Evolutionary conservation across 202 grass and related monocot species (phyloP).

Genomic region (Eragrostis tef): DNA sequence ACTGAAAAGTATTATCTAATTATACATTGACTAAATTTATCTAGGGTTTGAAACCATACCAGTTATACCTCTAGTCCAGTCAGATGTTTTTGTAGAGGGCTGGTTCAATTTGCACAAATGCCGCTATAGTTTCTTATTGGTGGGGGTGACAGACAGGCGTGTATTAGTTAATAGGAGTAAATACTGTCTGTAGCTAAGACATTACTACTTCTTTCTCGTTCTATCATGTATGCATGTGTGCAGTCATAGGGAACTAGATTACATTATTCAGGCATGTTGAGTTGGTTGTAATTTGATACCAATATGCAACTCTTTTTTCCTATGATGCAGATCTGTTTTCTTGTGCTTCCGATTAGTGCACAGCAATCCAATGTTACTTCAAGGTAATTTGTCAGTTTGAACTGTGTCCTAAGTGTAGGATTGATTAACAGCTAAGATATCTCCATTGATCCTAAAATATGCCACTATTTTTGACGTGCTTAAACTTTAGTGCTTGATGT

Average conservation of each 20-base stretch:
- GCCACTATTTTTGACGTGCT: slow-evolving; percentile 35
- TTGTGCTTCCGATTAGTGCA: slow-evolving; percentile 50
- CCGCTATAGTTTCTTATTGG: not conserved
- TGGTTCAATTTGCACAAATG: not conserved
- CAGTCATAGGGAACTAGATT: not conserved
- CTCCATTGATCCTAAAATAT: not conserved
- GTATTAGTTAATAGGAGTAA: not conserved
- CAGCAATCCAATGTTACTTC: slow-evolving; percentile 68
- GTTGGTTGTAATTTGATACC: slow-evolving; percentile 23
- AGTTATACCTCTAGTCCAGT: not conserved
- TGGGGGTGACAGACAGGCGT: not conserved
- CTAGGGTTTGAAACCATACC: slow-evolving; percentile 25
- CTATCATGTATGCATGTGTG: not conserved
- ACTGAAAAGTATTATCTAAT: slow-evolving; percentile 31
- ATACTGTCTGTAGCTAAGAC: no score
- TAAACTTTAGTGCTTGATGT: slow-evolving; percentile 37
- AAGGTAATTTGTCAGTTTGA: slow-evolving; percentile 59
- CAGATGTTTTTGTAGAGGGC: not conserved
- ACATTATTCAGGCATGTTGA: slow-evolving; percentile 9
- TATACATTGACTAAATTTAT: slow-evolving; percentile 13
- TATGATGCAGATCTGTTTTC: slow-evolving; percentile 61
- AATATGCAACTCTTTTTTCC: slow-evolving; percentile 30
- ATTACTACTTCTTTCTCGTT: not conserved
- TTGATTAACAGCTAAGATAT: slow-evolving; percentile 22
- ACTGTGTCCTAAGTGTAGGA: slow-evolving; percentile 25